Evolutionary conservation across 306 rosid species (phyloP), one percentile per base, ranked within the genome.

Genomic region (Quillaja saponaria): DNA sequence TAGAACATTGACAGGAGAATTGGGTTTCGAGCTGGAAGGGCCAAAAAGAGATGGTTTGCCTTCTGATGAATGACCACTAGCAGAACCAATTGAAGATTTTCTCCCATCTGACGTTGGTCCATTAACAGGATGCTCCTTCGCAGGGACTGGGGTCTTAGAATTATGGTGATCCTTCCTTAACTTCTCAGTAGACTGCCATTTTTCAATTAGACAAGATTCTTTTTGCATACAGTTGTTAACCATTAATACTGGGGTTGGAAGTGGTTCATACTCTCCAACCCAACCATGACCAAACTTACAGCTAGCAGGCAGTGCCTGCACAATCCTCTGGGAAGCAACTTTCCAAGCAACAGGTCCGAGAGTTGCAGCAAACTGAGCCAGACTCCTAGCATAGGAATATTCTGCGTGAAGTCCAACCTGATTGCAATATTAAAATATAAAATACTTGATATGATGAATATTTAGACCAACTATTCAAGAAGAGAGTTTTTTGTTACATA

Each of bases 401-500:
- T 94, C 99, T 8, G 96, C 96, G 73, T 89, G 99, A 74, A 87
- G 97, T 68, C 99, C 99, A 63, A 94, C 99, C 99, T 94, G 83
- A 63, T 65, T 48, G 57, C 58, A 44, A 74, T 19, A 5, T 48
- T 49, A 13, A 14, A 70, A 41, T 6, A 40, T 25, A 49, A 45
- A 61, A 56, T 73, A 67, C 58, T 49, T 51, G 34, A 69, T 25
- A 38, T 21, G 31, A 72, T 5, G 14, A 49, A 39, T 35, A 50
- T 21, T 44, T 59, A 69, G 49, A 10, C 63, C 35, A 72, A 25
- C 17, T 73, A 71, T 34, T 73, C 53, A 69, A 55, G 21, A 54
- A 25, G 25, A 72, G 52, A 56, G 44, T 46, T 72, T 49, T 40
- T 40, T 7, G 68, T 50, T 55, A 83, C 92, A 55, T 85, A 94